These are phyloP conservation scores for Curvularia verruculosa DNA, from an alignment of 2,329 filamentous ascomycete species.

Conservation along the genomic window DNA sequence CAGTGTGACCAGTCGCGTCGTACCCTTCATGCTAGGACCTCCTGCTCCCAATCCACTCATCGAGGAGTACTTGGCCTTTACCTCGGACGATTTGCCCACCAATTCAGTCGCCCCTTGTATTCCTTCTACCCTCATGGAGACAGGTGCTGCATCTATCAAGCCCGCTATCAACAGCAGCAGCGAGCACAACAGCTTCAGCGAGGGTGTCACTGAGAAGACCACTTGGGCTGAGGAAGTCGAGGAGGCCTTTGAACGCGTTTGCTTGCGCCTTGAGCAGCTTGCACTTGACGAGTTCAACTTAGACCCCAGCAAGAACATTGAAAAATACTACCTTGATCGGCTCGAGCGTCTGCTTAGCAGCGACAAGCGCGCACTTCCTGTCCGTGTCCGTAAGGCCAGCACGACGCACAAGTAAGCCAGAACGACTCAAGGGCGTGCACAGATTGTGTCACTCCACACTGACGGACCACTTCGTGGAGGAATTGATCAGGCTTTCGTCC, in stretches of 20 bases:
- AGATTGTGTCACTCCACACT: background rate
- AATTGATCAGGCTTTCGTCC: background rate
- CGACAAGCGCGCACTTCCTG: constrained; percentile 23
- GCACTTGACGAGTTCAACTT: constrained; percentile 35
- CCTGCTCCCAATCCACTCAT: constrained; percentile 36
- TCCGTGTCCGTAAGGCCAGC: constrained; percentile 22
- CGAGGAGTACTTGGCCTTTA: constrained; percentile 39
- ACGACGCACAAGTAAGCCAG: background rate
- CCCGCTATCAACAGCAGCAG: constrained; percentile 15
- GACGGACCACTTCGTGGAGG: background rate
- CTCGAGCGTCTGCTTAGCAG: constrained; percentile 31
- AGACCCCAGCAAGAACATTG: constrained; percentile 25
- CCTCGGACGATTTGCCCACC: constrained; percentile 34
- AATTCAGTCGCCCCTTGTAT: constrained; percentile 23
- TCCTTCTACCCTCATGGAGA: constrained; percentile 23
- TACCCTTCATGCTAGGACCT: constrained; percentile 38
- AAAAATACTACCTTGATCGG: constrained; percentile 35
- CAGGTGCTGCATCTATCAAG: constrained; percentile 14
- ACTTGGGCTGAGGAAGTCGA: constrained; percentile 45
- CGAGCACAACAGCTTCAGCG: constrained; percentile 23
- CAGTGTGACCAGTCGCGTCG: constrained; percentile 16
- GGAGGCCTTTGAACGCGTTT: constrained; percentile 29
- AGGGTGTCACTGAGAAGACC: constrained; percentile 42
- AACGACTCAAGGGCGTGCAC: background rate
- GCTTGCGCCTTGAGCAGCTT: constrained; percentile 41